Evolutionary conservation across 2,329 filamentous ascomycete genomes (phyloP), one percentile per base, ranked within the genome.

Genomic region (Emmonsiellopsis sp.): DNA sequence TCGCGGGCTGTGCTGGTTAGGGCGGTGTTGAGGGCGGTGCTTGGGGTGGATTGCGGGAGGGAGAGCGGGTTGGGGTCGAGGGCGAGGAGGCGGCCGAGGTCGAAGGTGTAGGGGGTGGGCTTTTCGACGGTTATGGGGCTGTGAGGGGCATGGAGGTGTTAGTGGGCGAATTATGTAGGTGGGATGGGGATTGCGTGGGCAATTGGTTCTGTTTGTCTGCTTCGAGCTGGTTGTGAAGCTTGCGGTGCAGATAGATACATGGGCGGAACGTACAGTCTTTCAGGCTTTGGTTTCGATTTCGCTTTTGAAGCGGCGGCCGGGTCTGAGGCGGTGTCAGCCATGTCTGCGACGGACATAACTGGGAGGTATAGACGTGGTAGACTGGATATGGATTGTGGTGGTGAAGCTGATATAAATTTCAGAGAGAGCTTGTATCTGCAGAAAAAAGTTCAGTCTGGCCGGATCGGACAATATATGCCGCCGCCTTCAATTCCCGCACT

Each of bases 81-180:
- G 70, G 84, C 86, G 67, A 94, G 80, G 52, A 97, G 84, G 67
- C 94, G 84, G 61, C 90, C 86, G 41, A 96, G 84, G 70, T 96
- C 90, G 75, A 94, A 96, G 61, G 84, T 90, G 77, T 94, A 95
- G 8, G 91, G 90, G 6, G 87, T 94, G 4, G 89, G 85, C 73
- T 94, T 94, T 57, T 84, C 78, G 66, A 89, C 86, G 13, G 78
- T 81, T 57, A 87, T 77, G 44, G 82, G 79, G 8, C 71, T 73
- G 50, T 10, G 47, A 31, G 50, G 5, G 10, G 9, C 9, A 34
- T 45, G 34, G 20, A 5, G 7, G 10, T 50, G 53, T 63, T 61
- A 61, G 59, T n/a, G 32, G 46, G 26, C 10, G 9, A 26, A 11
- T 30, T 49, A 32, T 38, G 16, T 20, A 37, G 20, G 7, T 9